Percentiles rank a stretch among this genome's conserved stretches.
These are phyloP conservation scores for Agaricus subrufescens DNA, from an alignment of 768 basidiomycete species.

Conservation along the genomic window DNA sequence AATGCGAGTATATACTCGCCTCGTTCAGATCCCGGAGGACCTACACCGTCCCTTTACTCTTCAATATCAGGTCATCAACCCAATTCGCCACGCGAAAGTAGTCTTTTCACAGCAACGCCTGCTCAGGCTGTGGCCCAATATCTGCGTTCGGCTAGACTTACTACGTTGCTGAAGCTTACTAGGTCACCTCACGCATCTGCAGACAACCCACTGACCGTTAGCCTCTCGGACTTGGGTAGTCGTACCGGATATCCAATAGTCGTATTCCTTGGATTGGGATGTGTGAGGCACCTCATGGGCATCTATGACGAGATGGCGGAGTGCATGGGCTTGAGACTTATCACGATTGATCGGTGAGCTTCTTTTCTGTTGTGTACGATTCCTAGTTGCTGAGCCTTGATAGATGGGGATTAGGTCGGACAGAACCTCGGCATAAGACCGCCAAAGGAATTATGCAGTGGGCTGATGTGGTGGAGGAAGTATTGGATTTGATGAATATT, in stretches of 20 bases:
- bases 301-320: slow-evolving; percentile 96
- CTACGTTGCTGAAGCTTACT: slow-evolving; percentile 74
- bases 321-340: slow-evolving; percentile 78
- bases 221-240: slow-evolving; percentile 89
- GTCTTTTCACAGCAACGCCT: slow-evolving; percentile 36
- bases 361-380: slow-evolving; percentile 8
- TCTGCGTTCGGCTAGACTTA: slow-evolving; percentile 81
- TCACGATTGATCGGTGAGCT: slow-evolving; percentile 86
- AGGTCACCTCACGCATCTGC: slow-evolving; percentile 76
- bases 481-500: slow-evolving; percentile 77
- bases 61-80: slow-evolving; percentile 43
- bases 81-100: slow-evolving; percentile 43
- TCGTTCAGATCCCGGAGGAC: slow-evolving; percentile 45
- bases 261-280: slow-evolving; percentile 90
- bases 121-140: slow-evolving; percentile 79
- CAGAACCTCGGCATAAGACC: slow-evolving; percentile 63
- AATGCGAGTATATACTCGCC: slow-evolving; percentile 50
- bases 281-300: slow-evolving; percentile 92
- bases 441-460: slow-evolving; percentile 84
- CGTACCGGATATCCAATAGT: slow-evolving; percentile 84
- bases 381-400: slow-evolving; percentile 11
- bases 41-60: slow-evolving; percentile 45
- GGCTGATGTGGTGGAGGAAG: slow-evolving; percentile 87
- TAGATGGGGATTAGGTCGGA: slow-evolving; percentile 94
- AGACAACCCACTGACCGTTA: slow-evolving; percentile 74